phyloP scores from a whole-genome alignment of 331 rosid genomes.

The Rosa hybrid region DNA sequence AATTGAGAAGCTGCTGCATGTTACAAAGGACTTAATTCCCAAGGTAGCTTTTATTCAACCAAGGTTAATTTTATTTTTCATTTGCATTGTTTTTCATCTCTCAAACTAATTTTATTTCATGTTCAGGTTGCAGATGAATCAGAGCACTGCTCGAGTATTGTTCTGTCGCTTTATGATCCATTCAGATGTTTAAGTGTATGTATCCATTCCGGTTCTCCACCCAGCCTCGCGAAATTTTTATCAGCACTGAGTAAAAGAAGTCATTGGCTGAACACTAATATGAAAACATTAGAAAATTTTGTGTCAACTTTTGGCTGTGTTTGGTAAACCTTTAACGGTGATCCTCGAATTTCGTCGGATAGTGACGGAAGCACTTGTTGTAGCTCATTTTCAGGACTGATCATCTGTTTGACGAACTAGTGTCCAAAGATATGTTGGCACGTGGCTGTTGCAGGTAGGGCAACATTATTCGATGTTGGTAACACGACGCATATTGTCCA shows the following conservation, averaged over 20 bases:
- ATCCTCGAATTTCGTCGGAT: too few relatives aligned
- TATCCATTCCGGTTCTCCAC: neutral
- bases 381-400: too few relatives aligned
- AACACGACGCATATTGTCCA: too few relatives aligned
- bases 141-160: constrained; percentile 87
- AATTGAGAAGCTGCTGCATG: constrained; percentile 95
- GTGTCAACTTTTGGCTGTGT: neutral
- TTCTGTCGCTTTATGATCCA: constrained; percentile 84
- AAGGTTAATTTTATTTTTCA: neutral
- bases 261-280: neutral
- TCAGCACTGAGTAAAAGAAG: neutral
- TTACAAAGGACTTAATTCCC: constrained; percentile 65
- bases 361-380: too few relatives aligned
- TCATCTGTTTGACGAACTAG: too few relatives aligned
- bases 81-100: constrained; percentile 24
- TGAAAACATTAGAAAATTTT: neutral
- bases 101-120: constrained; percentile 27
- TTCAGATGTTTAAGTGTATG: constrained; percentile 97
- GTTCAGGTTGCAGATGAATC: constrained; percentile 91
- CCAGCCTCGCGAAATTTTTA: neutral
- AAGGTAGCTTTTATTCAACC: constrained; percentile 52
- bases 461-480: too few relatives aligned
- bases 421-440: too few relatives aligned
- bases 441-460: too few relatives aligned
- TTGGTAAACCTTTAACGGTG: too few relatives aligned